A percentile compares a stretch with the other conserved stretches of the same genome.
These are phyloP conservation scores for Phytophthora fragariaefolia DNA, from an alignment of 352 stramenopile genomes.

Conservation along the genomic window DNA sequence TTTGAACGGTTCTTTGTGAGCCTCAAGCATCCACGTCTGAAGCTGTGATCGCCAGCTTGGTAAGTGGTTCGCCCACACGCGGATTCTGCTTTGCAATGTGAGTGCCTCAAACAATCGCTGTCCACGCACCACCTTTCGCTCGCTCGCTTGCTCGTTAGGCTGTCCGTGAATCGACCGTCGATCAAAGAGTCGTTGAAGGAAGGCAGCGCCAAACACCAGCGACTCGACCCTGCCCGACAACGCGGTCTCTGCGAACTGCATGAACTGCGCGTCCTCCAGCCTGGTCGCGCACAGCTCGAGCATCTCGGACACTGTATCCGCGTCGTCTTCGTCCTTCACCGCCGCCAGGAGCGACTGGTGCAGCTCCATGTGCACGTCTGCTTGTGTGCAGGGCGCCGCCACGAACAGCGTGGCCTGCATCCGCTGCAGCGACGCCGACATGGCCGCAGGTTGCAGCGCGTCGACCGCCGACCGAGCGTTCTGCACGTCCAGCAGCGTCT, in stretches of 20 bases:
- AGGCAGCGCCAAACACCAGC: conserved; percentile 26
- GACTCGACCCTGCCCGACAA: conserved; percentile 28
- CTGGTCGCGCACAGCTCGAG: conserved; percentile 40
- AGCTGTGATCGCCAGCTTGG: conserved; percentile 49
- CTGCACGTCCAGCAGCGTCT: conserved; percentile 43
- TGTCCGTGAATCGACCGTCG: conserved; percentile 3
- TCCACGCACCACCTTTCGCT: background rate
- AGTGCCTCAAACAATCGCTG: conserved; percentile 38
- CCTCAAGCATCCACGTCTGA: conserved; percentile 47
- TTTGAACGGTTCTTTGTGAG: conserved; percentile 39
- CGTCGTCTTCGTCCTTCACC: conserved; percentile 18
- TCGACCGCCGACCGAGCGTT: background rate
- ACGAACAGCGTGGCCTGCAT: conserved; percentile 49
- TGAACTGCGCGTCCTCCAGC: conserved; percentile 37
- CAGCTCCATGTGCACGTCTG: conserved; percentile 38
- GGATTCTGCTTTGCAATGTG: conserved; percentile 27
- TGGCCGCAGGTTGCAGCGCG: conserved; percentile 4
- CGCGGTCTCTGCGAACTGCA: conserved; percentile 36
- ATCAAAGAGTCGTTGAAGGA: conserved; percentile 38
- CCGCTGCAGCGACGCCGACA: conserved; percentile 36
- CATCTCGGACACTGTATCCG: conserved; percentile 15
- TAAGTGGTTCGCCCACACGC: conserved; percentile 52
- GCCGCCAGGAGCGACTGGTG: conserved; percentile 36
- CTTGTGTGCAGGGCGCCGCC: conserved; percentile 28
- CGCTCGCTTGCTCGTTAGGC: background rate